Conservation (phyloP, 2,329 filamentous ascomycete species). For the Botrytis paeoniae region DNA sequence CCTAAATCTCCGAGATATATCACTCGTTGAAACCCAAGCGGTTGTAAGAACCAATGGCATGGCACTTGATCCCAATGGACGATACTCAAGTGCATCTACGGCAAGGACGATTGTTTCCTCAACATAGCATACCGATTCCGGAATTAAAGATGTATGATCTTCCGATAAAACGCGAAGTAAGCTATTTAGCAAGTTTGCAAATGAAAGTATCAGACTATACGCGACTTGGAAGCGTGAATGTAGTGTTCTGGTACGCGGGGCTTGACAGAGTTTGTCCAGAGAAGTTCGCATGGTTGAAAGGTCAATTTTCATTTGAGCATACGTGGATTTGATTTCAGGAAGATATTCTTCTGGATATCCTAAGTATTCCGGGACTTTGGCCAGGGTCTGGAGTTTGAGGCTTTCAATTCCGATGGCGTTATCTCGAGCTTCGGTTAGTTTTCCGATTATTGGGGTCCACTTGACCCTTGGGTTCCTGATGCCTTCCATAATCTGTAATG, state of each 20-base stretch:
- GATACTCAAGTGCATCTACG: background rate
- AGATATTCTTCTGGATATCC: background rate
- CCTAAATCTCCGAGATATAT: background rate
- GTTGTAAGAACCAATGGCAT: conserved; percentile 1
- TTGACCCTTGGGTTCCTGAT: background rate
- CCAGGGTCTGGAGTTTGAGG: background rate
- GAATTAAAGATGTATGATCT: background rate
- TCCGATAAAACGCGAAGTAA: background rate
- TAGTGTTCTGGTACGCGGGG: background rate
- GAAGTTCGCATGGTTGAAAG: background rate
- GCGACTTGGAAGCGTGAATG: background rate
- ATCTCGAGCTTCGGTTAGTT: conserved; percentile 7
- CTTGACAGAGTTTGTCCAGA: background rate
- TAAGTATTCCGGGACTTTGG: background rate
- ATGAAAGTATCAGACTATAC: background rate
- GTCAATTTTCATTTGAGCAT: background rate
- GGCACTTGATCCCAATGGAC: background rate
- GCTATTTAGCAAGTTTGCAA: background rate
- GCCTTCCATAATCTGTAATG: background rate
- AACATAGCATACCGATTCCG: background rate
- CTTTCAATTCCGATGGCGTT: background rate
- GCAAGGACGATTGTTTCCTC: background rate
- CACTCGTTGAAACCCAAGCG: background rate
- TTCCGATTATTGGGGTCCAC: background rate
- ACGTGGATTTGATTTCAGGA: background rate